Percentiles rank a stretch among this genome's conserved stretches.
Evolutionary conservation across 768 basidiomycete species (phyloP).

Genomic region (Paxillus ammoniavirescens): DNA sequence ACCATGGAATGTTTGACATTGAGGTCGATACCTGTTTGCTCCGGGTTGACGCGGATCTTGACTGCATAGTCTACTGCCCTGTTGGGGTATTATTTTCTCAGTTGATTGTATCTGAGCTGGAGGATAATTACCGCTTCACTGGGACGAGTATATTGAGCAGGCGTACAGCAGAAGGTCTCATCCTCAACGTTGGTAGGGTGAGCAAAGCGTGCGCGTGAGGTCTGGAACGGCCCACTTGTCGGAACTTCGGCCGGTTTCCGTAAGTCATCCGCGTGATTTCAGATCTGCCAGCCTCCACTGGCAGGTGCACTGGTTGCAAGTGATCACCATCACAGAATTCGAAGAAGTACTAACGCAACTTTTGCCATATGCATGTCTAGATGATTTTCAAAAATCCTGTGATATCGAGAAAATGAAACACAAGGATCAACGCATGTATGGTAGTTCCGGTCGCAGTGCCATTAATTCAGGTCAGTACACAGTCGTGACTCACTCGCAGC

Average conservation of each 20-base stretch:
- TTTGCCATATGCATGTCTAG: too few species aligned
- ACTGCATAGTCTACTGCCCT: conserved; percentile 97
- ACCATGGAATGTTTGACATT: conserved; percentile 99
- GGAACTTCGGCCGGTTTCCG: background rate
- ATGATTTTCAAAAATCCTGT: too few species aligned
- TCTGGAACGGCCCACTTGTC: background rate
- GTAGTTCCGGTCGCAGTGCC: too few species aligned
- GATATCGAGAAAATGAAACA: too few species aligned
- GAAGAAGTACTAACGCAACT: too few species aligned
- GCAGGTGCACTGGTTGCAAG: too few species aligned
- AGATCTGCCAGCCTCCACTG: too few species aligned
- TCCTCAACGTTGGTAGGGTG: conserved; percentile 29
- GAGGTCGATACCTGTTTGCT: conserved; percentile 93
- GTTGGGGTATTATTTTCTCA: background rate
- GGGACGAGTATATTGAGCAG: conserved; percentile 92
- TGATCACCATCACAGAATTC: too few species aligned
- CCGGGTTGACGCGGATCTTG: conserved; percentile 95
- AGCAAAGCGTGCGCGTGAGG: background rate
- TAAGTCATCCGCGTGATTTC: too few species aligned
- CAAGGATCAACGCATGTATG: too few species aligned
- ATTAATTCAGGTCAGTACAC: too few species aligned
- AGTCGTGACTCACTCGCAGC: too few species aligned
- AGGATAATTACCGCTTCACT: conserved; percentile 69
- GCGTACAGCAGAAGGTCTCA: conserved; percentile 72
- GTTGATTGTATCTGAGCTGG: background rate